These are phyloP conservation scores for Artomyces pyxidatus DNA, from an alignment of 768 basidiomycete species.

Conservation along the genomic window DNA sequence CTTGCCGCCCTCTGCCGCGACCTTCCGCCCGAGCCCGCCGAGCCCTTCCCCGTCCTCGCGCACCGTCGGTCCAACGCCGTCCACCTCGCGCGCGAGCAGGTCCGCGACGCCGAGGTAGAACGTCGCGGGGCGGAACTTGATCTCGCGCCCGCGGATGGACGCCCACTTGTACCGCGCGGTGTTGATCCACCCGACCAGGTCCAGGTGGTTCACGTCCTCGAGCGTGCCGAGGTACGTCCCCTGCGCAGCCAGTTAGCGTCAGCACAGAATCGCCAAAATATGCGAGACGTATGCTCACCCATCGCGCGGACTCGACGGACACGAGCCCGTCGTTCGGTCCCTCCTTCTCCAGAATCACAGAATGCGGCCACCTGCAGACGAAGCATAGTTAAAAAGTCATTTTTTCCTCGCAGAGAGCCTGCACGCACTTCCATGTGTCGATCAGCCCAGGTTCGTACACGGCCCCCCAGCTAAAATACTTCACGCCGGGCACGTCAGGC, in stretches of 20 bases:
- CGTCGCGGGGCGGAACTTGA: slow-evolving; percentile 85
- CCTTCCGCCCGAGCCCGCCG: neutral
- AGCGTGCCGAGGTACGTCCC: slow-evolving; percentile 95
- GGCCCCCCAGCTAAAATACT: slow-evolving; percentile 96
- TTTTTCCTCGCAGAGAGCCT: slow-evolving; percentile 1
- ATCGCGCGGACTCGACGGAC: slow-evolving; percentile 77
- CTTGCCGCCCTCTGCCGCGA: neutral
- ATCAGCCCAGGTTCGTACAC: slow-evolving; percentile 81
- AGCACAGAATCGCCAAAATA: slow-evolving; percentile 2
- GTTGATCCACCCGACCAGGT: slow-evolving; percentile 92
- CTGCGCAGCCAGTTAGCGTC: slow-evolving; percentile 24
- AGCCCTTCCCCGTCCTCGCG: neutral
- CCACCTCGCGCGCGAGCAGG: slow-evolving; percentile 69
- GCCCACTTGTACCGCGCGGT: slow-evolving; percentile 84
- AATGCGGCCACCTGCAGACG: slow-evolving; percentile 10
- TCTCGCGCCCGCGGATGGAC: slow-evolving; percentile 79
- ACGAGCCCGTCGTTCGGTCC: slow-evolving; percentile 95
- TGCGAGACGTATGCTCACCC: slow-evolving; percentile 45
- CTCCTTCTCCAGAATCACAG: slow-evolving; percentile 70
- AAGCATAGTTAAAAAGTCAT: no score
- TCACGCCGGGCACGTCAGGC: slow-evolving; percentile 67
- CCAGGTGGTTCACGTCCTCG: slow-evolving; percentile 83
- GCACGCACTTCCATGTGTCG: slow-evolving; percentile 71
- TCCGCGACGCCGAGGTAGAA: slow-evolving; percentile 85
- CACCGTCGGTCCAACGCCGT: slow-evolving; percentile 34